Base-by-base conservation (phyloP, 1,284 basidiomycete genomes). In the Earliella scabrosa region DNA sequence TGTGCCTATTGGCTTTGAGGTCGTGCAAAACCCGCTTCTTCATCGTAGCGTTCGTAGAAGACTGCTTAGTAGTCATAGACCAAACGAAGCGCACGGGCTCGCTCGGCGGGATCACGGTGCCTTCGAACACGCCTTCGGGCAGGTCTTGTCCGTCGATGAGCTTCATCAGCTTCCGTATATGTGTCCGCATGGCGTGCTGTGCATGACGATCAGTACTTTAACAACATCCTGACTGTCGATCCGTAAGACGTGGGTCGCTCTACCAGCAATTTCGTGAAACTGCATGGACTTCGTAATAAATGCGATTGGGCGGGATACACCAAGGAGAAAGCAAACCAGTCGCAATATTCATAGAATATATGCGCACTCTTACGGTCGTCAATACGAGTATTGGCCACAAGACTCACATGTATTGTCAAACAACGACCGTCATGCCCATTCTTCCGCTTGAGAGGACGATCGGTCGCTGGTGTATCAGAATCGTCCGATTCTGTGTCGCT, bases 1-100 rank as follows among this genome's bases (percentile, higher is more conserved):
- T 57, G 23, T 44, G 73, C 13, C 82, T 79, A 32, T 81, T 81
- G 8, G 75, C 74, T 52, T 79, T 85, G 50, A 90, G 70, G 63
- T 89, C 85, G 5, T 73, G 72, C 23, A 90, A 66, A 13, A 90
- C 68, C 16, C 83, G 82, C 16, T 76, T 71, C 71, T 87, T 90
- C 88, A 90, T 90, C 7, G 79, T 77, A 6, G 76, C 74, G 56
- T 90, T 90, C 62, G 90, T 88, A 20, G 82, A 76, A 0, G 87
- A 89, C 63, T 90, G 86, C 57, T 82, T 87, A 9, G 80, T 75
- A 1, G 88, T 90, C 68, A 87, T 88, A 52, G 85, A 82, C 88
- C 88, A 90, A 3, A 89, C 84, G 63, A 90, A 90, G 14, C 88
- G 84, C 10, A 91, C 75, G 2, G 87, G 80, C 20, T 85, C 77